A percentile compares a stretch with the other conserved stretches of the same genome.
Evolutionary conservation across 1,284 basidiomycete species (phyloP).

Genomic region (Malassezia yamatoensis): DNA sequence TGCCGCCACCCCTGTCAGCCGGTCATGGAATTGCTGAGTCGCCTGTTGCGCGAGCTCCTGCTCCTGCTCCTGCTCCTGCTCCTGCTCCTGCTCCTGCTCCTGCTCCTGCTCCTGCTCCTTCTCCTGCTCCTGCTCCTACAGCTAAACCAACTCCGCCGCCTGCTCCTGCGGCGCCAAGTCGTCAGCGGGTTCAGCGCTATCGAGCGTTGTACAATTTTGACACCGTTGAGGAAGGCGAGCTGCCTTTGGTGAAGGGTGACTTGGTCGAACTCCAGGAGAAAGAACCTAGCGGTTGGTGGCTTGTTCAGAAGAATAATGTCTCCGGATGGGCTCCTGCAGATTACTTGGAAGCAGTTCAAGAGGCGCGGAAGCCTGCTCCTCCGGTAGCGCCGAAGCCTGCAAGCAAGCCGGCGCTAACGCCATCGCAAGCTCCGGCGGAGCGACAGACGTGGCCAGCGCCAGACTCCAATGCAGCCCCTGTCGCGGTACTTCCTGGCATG

Average conservation of each 20-base stretch:
- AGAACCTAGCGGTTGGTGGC: conserved; percentile 75
- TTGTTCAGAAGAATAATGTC: conserved; percentile 69
- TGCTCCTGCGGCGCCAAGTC: conserved; percentile 53
- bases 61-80: background rate
- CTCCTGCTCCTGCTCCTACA: conserved; percentile 49
- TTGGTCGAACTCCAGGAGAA: conserved; percentile 83
- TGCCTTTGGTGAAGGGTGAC: conserved; percentile 80
- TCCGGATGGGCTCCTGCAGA: conserved; percentile 95
- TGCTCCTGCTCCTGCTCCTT: conserved; percentile 29
- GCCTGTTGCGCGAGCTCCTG: background rate
- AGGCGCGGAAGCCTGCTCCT: conserved; percentile 52
- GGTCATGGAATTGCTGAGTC: background rate
- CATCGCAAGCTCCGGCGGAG: conserved; percentile 50
- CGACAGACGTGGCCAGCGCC: conserved; percentile 26
- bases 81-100: conserved; percentile 21
- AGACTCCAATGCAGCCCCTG: conserved; percentile 46
- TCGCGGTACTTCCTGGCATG: conserved; percentile 50
- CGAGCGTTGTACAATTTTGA: conserved; percentile 62
- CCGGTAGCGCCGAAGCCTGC: conserved; percentile 23
- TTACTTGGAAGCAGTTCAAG: conserved; percentile 61
- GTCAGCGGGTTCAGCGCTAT: conserved; percentile 60
- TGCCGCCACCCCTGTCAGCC: background rate
- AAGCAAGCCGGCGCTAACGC: conserved; percentile 25
- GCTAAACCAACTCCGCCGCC: conserved; percentile 42
- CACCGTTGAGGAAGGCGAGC: conserved; percentile 75